Evolutionary conservation across 1,139 yeast species (phyloP), one percentile per base, ranked within the genome.

Genomic region (Zhuliangozyma parablackwelliae): DNA sequence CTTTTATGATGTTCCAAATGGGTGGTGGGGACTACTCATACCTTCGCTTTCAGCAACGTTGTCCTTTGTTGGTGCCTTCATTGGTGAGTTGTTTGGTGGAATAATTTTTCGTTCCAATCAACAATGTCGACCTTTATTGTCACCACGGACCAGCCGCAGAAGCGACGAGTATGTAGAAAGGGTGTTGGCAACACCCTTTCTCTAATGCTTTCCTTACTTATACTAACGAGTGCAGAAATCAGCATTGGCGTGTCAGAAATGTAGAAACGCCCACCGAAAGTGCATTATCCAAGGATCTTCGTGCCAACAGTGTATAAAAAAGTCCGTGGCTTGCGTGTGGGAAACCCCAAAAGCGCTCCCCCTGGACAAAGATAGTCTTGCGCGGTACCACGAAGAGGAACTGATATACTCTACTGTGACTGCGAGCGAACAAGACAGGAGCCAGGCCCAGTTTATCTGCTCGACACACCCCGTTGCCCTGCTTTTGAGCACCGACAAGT

Each of bases 21-120:
- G n/a, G n/a, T n/a, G n/a, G n/a, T n/a, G n/a, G n/a, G 16, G 16
- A 4, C 16, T 23, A 7, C 5, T 2, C 24, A 23, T 23, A 23
- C 24, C 24, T 9, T 23, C 24, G 40, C 68, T 65, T 33, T 67
- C 73, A 5, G 70, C 65, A 5, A 65, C 61, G 30, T 54, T 49
- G 29, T 65, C 71, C 40, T 63, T 65, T 8, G 48, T 31, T 26
- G 37, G 43, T 10, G 38, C 27, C 29, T 44, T 46, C 49, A 46
- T 46, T 5, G n/a, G 10, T 4, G 8, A 13, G 16, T 30, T 20
- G 37, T 32, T 12, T n/a, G 13, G 11, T n/a, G 13, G 12, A 29
- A 13, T n/a, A 10, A 10, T 12, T 28, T 8, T 31, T 28, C 32
- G 23, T 35, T 25, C 23, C 2, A 10, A 16, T 7, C 11, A 7